Evolutionary conservation across 2,329 filamentous ascomycete genomes (phyloP).

Genomic region (Curvularia hawaiiensis): DNA sequence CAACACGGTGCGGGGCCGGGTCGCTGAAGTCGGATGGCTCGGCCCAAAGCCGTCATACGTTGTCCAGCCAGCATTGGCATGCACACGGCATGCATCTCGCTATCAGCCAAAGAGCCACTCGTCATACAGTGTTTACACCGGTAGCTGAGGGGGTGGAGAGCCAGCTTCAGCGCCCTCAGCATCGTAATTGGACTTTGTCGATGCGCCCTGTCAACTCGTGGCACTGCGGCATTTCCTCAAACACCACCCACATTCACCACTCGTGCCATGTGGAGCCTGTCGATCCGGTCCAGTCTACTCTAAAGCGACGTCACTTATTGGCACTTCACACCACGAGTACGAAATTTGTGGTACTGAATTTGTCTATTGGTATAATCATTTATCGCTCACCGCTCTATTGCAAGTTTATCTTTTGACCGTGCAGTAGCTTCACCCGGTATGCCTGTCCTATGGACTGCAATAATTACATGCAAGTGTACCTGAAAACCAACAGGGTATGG

Average conservation of each 20-base stretch:
- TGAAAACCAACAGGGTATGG: constrained; percentile 3
- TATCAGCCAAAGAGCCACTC: constrained; percentile 13
- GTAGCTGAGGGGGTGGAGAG: background rate
- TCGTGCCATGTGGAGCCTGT: constrained; percentile 18
- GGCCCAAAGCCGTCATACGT: constrained; percentile 21
- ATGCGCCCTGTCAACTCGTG: constrained; percentile 1
- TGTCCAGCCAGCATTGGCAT: constrained; percentile 4
- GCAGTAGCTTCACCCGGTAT: constrained; percentile 8
- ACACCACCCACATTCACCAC: constrained; percentile 16
- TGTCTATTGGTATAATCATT: background rate
- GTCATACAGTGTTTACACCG: constrained; percentile 1
- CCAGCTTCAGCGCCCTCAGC: constrained; percentile 4
- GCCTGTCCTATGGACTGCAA: constrained; percentile 9
- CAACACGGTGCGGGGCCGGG: constrained; percentile 24
- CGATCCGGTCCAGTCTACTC: constrained; percentile 23
- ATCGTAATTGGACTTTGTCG: background rate
- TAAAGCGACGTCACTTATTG: constrained; percentile 24
- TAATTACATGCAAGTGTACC: constrained; percentile 8
- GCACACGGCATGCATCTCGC: constrained; percentile 6
- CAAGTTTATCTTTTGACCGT: constrained; percentile 10
- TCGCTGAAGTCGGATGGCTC: constrained; percentile 28
- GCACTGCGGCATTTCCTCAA: constrained; percentile 17
- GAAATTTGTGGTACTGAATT: constrained; percentile 3
- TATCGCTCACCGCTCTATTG: constrained; percentile 10
- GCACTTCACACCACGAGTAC: constrained; percentile 8